A percentile compares a stretch with the other conserved stretches of the same genome.
These are phyloP conservation scores for Calonectria fujianensis DNA, from an alignment of 2,329 filamentous ascomycete species.

Conservation along the genomic window DNA sequence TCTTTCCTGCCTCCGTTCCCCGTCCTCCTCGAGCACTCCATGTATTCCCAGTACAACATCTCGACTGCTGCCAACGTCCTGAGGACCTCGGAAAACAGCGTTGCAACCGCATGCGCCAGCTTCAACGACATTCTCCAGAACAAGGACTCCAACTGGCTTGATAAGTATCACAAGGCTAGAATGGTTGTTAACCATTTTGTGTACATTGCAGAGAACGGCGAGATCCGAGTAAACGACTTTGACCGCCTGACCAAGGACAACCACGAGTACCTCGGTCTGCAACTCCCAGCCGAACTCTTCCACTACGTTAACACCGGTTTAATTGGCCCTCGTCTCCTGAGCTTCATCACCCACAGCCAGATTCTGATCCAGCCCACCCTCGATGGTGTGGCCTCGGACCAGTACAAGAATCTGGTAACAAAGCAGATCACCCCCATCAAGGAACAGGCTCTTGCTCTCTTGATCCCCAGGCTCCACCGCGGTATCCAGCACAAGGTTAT, in stretches of 20 bases:
- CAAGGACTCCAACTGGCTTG: conserved; percentile 84
- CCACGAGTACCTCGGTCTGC: conserved; percentile 92
- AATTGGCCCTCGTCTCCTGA: conserved; percentile 85
- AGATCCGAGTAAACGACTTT: conserved; percentile 83
- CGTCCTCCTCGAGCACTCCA: conserved; percentile 77
- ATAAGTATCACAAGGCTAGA: conserved; percentile 89
- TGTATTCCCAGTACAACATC: conserved; percentile 76
- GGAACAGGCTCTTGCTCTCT: conserved; percentile 84
- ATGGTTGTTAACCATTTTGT: conserved; percentile 93
- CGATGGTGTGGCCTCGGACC: conserved; percentile 85
- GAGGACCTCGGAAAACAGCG: conserved; percentile 79
- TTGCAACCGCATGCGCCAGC: conserved; percentile 83
- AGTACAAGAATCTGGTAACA: conserved; percentile 88
- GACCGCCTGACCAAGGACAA: conserved; percentile 87
- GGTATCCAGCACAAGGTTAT: conserved; percentile 89
- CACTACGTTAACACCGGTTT: conserved; percentile 91
- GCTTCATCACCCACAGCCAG: conserved; percentile 87
- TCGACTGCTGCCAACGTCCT: conserved; percentile 87
- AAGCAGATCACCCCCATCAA: conserved; percentile 84
- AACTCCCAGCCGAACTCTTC: conserved; percentile 91
- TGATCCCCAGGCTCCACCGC: conserved; percentile 87
- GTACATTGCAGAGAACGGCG: conserved; percentile 85
- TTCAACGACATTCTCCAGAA: conserved; percentile 87
- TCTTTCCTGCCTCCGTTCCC: conserved; percentile 88
- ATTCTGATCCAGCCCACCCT: conserved; percentile 88